Base-by-base conservation (phyloP, 2,329 filamentous ascomycete genomes). In the Stachybotrys echinatus region DNA sequence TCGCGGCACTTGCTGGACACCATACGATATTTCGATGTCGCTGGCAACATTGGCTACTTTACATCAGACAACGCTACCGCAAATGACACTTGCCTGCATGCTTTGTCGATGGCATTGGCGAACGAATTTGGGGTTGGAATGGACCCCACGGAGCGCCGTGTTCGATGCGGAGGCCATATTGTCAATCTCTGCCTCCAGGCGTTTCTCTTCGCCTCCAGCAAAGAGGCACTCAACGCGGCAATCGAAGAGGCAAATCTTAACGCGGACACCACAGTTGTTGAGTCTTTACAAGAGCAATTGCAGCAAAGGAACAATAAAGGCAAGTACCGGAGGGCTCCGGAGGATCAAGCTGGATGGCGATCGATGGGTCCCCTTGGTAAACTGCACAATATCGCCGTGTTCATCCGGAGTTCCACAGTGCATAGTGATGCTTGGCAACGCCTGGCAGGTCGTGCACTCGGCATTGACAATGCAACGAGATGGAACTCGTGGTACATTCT, bases 401-500 rank as follows among this genome's bases (percentile, higher is more conserved):
- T 49, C 37, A 49, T 49, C 23, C 48, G 42, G 40, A 45, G 27
- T 39, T 49, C 48, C 12, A 49, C 40, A 38, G 42, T 49, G 21
- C 40, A 49, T 23, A 49, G 42, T 40, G 42, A 49, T 45, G 42
- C 48, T 5, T 49, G 40, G 40, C 40, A 49, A 22, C 40, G 31
- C 23, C 40, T 49, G 22, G 42, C 42, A 45, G 48, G 42, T n/a
- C 40, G 31, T 45, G 42, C 21, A 45, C 48, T 49, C 40, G 48
- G 48, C 27, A 49, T 49, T 45, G 40, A 45, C 42, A 49, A 49
- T 49, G 23, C 19, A 17, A 49, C 40, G 34, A 37, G 48, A 27
- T 49, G 40, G 48, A 49, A 49, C 22, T 49, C 48, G 22, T 49
- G 48, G 48, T 49, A 45, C 42, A 49, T 45, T 21, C 48, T 49